These are phyloP conservation scores for Endocalyx cinctus DNA, from an alignment of 2,329 filamentous ascomycete genomes.

Conservation along the genomic window DNA sequence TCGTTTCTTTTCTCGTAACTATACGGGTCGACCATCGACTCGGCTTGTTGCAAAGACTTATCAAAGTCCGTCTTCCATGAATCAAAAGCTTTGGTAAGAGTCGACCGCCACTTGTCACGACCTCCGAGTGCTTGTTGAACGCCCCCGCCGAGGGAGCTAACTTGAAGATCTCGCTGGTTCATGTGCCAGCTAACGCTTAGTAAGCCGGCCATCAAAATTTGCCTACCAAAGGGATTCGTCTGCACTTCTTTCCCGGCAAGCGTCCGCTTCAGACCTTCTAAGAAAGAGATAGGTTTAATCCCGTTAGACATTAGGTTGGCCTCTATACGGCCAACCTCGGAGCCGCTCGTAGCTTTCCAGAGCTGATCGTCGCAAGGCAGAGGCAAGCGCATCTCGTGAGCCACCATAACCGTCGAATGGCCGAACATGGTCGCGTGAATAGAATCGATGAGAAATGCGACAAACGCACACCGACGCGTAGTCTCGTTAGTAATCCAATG, in stretches of 20 bases:
- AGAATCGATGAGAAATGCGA: slow-evolving; percentile 90
- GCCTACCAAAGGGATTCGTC: slow-evolving; percentile 90
- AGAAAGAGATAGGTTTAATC: slow-evolving; percentile 78
- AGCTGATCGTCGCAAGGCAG: slow-evolving; percentile 88
- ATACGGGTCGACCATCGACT: slow-evolving; percentile 49
- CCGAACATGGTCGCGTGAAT: slow-evolving; percentile 98
- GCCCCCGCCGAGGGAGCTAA: slow-evolving; percentile 71
- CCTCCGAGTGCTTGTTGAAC: slow-evolving; percentile 77
- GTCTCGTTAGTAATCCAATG: slow-evolving; percentile 94
- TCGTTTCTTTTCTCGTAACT: slow-evolving; percentile 59
- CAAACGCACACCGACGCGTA: slow-evolving; percentile 83
- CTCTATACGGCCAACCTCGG: slow-evolving; percentile 81
- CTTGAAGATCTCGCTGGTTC: slow-evolving; percentile 91
- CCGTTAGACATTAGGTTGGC: slow-evolving; percentile 74
- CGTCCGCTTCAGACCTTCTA: slow-evolving; percentile 86
- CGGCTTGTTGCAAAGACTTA: slow-evolving; percentile 64
- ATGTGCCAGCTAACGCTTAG: slow-evolving; percentile 96
- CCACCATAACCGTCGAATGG: slow-evolving; percentile 94
- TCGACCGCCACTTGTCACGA: slow-evolving; percentile 84
- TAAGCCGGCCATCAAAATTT: slow-evolving; percentile 88
- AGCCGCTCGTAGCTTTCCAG: slow-evolving; percentile 85
- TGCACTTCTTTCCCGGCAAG: slow-evolving; percentile 79
- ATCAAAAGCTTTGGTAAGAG: slow-evolving; percentile 83
- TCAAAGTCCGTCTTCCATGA: slow-evolving; percentile 93
- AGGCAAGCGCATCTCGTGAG: slow-evolving; percentile 87